phyloP scores from a whole-genome alignment of 768 basidiomycete species.

The Tulasnella sp. region DNA sequence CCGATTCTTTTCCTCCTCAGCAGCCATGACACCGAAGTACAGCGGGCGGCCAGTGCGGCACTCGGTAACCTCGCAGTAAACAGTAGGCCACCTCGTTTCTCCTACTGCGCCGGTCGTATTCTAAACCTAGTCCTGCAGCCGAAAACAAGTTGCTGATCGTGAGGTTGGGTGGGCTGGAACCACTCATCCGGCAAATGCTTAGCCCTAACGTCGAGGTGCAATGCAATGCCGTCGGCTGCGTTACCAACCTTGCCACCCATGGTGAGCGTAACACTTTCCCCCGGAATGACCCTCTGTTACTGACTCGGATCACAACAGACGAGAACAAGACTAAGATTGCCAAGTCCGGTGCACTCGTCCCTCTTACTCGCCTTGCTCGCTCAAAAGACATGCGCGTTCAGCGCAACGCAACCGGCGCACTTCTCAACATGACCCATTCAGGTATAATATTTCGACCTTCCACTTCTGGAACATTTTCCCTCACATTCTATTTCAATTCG shows the following conservation, averaged over 20 bases:
- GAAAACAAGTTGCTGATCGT: conserved; percentile 99
- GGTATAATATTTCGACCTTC: conserved; percentile 54
- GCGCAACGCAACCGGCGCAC: conserved; percentile 95
- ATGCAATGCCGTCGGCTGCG: conserved; percentile 99
- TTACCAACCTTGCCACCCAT: conserved; percentile 98
- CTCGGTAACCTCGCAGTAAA: conserved; percentile 98
- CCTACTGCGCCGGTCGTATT: not conserved
- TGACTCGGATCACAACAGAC: conserved; percentile 55
- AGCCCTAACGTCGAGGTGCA: conserved; percentile 99
- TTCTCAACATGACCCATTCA: conserved; percentile 99
- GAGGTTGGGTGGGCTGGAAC: conserved; percentile 95
- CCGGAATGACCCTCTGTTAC: not conserved
- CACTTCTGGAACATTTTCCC: not conserved
- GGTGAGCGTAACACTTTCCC: conserved; percentile 55
- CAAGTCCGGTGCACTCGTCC: conserved; percentile 97
- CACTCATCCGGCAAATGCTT: conserved; percentile 98
- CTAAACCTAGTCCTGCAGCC: conserved; percentile 53
- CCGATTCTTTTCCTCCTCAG: conserved; percentile 96
- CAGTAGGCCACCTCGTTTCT: conserved; percentile 59
- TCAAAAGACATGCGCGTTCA: conserved; percentile 99
- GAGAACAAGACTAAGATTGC: conserved; percentile 99
- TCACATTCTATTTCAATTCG: not conserved
- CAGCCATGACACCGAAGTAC: conserved; percentile 98
- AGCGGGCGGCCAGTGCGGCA: conserved; percentile 96
- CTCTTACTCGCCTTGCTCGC: conserved; percentile 91